Base-by-base conservation (phyloP, 2,329 filamentous ascomycete genomes). In the Xylaria sp. region DNA sequence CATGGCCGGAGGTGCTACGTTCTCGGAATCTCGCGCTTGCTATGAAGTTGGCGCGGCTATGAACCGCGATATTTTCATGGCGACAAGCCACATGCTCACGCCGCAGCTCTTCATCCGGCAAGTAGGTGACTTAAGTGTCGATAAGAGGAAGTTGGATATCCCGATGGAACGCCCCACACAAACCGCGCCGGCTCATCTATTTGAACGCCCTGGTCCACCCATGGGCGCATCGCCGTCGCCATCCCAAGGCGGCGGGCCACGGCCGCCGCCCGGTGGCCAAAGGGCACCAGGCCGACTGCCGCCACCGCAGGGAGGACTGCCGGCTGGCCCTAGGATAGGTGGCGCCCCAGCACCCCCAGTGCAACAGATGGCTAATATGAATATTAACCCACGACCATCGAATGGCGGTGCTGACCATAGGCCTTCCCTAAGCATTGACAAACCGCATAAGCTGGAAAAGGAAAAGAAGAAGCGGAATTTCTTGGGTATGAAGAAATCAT, bases 1-100 rank as follows among this genome's bases (percentile, higher is more conserved):
- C 74, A 90, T 98, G 84, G 95, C 94, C 1, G 95, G 95, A 48
- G 95, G 95, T 44, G 95, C 95, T 19, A 98, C 95, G 0, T 97
- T 94, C 75, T 93, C 92, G 4, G 95, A 99, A 78, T 85, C 91
- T 31, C 87, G 95, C 27, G 85, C 88, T 11, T 99, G 95, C 78
- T 98, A 98, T 74, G 92, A 97, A 71, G 80, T 94, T 25, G 90
- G 91, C 2, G 84, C 88, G 54, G 80, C 87, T 51, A 87, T 87
- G 47, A 87, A 86, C 54, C 87, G 90, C 66, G 95, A 99, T 69
- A 81, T 98, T n/a, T 91, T 96, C 74, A 85, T 99, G 4, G 87
- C 90, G 17, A 95, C 92, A 0, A 93, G 90, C 23, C 95, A 99
- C 74, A 97, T 99, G 93, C 81, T 96, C 47, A 95, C 89, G 0